Evolutionary conservation across 1,284 basidiomycete species (phyloP), one percentile per base, ranked within the genome.

Genomic region (Amylostereum areolatum): DNA sequence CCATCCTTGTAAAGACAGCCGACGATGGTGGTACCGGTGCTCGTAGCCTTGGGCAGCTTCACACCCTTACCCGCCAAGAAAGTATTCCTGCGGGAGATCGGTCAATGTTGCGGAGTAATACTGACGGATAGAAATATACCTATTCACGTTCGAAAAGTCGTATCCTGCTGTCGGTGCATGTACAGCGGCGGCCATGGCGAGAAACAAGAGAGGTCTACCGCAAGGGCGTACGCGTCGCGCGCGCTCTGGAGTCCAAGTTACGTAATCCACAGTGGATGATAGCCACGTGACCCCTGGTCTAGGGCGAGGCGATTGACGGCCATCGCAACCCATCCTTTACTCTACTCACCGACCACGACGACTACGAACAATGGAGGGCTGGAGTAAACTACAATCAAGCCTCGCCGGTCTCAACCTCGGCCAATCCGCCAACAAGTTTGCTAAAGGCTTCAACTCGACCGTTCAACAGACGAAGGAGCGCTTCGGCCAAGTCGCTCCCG

Each of bases 11-110:
- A 99, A 51, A 97, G 72, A 62, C 93, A 93, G 29, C 96, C 97
- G n/a, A 92, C 91, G 67, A 99, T 98, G 39, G 96, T 99, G 2
- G 97, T 99, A 62, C 96, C 96, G 2, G 95, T 97, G 65, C 90
- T 93, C 3, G 92, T 95, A 3, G 92, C 92, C 71, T 85, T 87
- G 36, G 87, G 88, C 34, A 85, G 66, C 8, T 78, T 81, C 24
- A 88, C 61, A 32, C 87, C 85, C 57, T 83, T 81, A 54, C 81
- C 73, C 48, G 74, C 71, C 51, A 97, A 71, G 66, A 89, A 91
- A 57, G 81, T 75, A 65, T 97, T 97, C 55, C 94, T 90, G 49
- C 59, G 59, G 56, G 9, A 56, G 30, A 24, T 42, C n/a, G n/a
- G 32, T 50, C 8, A 48, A 9, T 12, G 18, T 40, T 24, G n/a